Evolutionary conservation across 106 monocot genomes (phyloP), one percentile per base, ranked within the genome.

Genomic region (Apostasia ramifera): DNA sequence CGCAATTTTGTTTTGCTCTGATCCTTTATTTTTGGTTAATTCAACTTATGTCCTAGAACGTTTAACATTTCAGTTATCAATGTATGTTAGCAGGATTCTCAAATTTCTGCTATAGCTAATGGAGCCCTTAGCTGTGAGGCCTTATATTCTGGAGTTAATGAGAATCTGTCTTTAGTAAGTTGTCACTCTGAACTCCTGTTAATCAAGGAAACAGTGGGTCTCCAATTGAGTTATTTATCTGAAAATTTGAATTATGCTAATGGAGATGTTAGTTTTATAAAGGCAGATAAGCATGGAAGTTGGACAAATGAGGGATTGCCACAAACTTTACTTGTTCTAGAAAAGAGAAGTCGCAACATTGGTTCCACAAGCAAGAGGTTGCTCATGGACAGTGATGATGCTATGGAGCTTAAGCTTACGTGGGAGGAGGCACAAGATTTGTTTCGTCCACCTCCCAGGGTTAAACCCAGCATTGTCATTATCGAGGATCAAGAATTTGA

Each of bases 381-480:
- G 8, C 86, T 71, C 66, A 95, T 95, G 63, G 91, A 88, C 62
- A 71, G 56, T 73, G 88, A 83, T 53, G 95, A 95, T 76, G 85
- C 91, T 44, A 53, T 91, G 74, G 91, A 95, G 54, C 80, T 95
- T 73, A 88, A 82, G 78, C 66, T 91, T 55, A 81, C 88, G 43
- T 95, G 95, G 95, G 91, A 95, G 62, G 95, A 95, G 68, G 91
- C 84, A 69, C 95, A 95, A 72, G 83, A 95, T 71, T 71, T 95
- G 70, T 56, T 95, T 56, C 83, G 83, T 55, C 88, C 91, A 39
- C 74, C 91, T 68, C 88, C 91, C 44, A 86, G 64, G 69, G 77
- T 71, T 9, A 91, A 80, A 77, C 86, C 91, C 11, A 95, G 80
- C 61, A 74, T 91, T 83, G 88, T 95, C 51, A 74, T 76, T 48